Percentiles rank a stretch among this genome's conserved stretches.
phyloP scores from a whole-genome alignment of 1,284 basidiomycete genomes.

The Cryptococcus sp. region DNA sequence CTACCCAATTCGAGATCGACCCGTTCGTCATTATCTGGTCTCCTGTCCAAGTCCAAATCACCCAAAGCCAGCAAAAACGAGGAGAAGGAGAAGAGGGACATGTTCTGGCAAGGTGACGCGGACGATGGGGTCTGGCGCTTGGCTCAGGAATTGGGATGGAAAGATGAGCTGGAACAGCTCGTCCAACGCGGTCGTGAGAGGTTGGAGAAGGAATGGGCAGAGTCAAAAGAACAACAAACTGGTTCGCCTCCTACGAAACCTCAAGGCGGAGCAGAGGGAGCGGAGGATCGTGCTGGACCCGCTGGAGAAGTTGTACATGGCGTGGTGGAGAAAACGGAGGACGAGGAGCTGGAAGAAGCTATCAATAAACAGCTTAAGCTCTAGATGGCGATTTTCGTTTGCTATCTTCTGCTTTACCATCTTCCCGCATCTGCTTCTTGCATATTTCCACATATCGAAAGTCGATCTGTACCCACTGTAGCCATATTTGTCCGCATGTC shows the following conservation, averaged over 20 bases:
- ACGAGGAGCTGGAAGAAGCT: constrained; percentile 19
- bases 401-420: not conserved
- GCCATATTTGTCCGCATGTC: too few species aligned
- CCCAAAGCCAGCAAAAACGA: constrained; percentile 1
- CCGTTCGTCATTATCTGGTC: not conserved
- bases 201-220: constrained; percentile 36
- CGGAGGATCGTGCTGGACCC: constrained; percentile 4
- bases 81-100: constrained; percentile 31
- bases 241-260: too few species aligned
- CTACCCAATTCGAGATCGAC: not conserved
- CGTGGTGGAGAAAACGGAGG: constrained; percentile 5
- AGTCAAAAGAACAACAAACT: not conserved
- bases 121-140: constrained; percentile 46
- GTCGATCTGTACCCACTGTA: too few species aligned
- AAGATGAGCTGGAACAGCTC: constrained; percentile 42
- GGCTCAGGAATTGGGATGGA: constrained; percentile 49
- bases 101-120: constrained; percentile 51
- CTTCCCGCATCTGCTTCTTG: too few species aligned
- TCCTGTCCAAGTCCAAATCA: not conserved
- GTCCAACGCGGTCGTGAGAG: constrained; percentile 29
- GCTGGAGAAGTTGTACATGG: not conserved
- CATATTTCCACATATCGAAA: too few species aligned
- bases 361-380: constrained; percentile 20
- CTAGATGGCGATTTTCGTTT: not conserved
- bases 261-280: constrained; percentile 1